Evolutionary conservation across 352 stramenopile species (phyloP), one percentile per base, ranked within the genome.

Genomic region (Phytophthora pini): DNA sequence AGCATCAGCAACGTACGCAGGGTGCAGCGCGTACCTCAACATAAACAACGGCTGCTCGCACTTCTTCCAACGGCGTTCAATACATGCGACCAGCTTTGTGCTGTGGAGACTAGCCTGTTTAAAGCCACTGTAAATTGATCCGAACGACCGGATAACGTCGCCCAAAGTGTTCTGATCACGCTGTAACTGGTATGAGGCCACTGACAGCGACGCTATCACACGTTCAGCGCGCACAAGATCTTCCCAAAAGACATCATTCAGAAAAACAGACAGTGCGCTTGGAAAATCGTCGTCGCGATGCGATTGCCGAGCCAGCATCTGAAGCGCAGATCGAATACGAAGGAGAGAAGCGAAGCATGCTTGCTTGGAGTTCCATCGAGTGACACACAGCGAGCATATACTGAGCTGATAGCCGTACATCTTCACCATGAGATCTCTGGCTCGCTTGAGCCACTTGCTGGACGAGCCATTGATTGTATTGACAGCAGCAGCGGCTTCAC

Each of bases 321-420:
- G n/a, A 11, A 65, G 13, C 0, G 57, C 36, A 27, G 48, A 52
- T 11, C 29, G 22, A 10, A 56, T 34, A 3, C 47, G 47, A 13
- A 65, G 31, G 2, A 58, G 27, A 3, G 57, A 58, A 6, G 48
- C 47, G 40, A 65, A 65, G 12, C 17, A 53, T 3, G 17, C 57
- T 46, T 57, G 56, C 26, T 53, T 65, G 2, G 56, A 57, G 12
- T 65, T 65, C 48, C 47, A 65, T 6, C 29, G 24, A 1, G 47
- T 43, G 20, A 32, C 57, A 53, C 48, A 52, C 2, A 52, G 47
- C 6, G n/a, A 48, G 11, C 20, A 44, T 13, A 58, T 4, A 3
- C 27, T 50, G 8, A 38, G 9, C 10, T 1, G 13, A 7, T 56
- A 55, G 11, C 54, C 54, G 10, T 61, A 61, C 43, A 46, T 40